phyloP scores from a whole-genome alignment of 805 yeast species.

The Clavispora vitiphila region DNA sequence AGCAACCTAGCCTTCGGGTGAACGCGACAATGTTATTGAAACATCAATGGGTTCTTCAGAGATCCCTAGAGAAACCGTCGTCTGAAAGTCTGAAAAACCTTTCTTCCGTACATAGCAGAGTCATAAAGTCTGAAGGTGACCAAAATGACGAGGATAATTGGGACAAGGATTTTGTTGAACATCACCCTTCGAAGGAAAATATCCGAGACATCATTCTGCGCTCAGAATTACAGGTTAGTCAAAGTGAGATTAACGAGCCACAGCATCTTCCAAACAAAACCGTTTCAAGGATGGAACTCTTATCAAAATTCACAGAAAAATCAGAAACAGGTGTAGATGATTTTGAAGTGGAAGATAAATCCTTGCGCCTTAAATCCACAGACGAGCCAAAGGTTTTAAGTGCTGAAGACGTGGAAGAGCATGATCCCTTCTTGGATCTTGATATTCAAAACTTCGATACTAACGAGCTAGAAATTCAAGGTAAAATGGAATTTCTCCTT shows the following conservation, averaged over 20 bases:
- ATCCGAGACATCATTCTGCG: neutral
- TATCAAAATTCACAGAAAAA: neutral
- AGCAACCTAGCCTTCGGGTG: conserved; percentile 56
- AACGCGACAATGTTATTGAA: conserved; percentile 50
- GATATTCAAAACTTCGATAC: conserved; percentile 38
- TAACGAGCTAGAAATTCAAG: conserved; percentile 36
- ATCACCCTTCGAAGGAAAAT: neutral
- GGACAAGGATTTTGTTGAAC: conserved; percentile 28
- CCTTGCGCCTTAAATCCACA: neutral
- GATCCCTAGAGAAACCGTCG: neutral
- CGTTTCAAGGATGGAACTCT: neutral
- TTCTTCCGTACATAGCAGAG: conserved; percentile 14
- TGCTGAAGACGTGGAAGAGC: conserved; percentile 17
- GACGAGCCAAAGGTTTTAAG: neutral
- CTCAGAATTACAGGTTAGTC: neutral
- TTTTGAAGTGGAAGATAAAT: neutral
- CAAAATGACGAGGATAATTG: conserved; percentile 27
- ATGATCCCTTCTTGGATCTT: conserved; percentile 35
- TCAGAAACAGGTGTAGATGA: neutral
- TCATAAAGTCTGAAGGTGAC: conserved; percentile 22
- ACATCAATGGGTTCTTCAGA: conserved; percentile 55
- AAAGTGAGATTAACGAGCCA: neutral
- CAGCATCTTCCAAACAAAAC: neutral
- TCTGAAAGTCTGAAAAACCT: neutral
- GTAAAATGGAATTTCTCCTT: conserved; percentile 34